Evolutionary conservation across 2,329 filamentous ascomycete species (phyloP).

Genomic region (Plectosphaerella plurivora): DNA sequence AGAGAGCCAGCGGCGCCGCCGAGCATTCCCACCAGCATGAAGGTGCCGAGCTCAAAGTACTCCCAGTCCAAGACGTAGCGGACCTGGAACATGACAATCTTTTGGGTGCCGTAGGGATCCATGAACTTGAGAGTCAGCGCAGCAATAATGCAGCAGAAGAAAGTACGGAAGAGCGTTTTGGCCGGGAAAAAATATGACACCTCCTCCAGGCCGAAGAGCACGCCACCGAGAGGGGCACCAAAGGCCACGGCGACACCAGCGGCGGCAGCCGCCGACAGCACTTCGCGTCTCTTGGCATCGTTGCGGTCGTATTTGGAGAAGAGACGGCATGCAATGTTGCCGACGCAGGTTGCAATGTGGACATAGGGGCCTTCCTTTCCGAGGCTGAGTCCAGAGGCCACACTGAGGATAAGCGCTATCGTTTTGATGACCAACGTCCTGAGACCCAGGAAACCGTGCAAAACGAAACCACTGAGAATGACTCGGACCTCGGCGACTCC

Average conservation of each 20-base stretch:
- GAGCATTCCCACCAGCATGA: constrained; percentile 79
- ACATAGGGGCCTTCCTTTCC: constrained; percentile 96
- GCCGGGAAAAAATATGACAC: constrained; percentile 96
- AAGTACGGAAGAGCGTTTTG: constrained; percentile 94
- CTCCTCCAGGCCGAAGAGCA: constrained; percentile 91
- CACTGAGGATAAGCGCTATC: constrained; percentile 75
- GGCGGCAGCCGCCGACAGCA: constrained; percentile 87
- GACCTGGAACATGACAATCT: constrained; percentile 95
- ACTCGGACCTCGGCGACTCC: constrained; percentile 97
- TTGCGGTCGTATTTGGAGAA: constrained; percentile 93
- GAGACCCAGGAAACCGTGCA: constrained; percentile 90
- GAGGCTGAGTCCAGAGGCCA: constrained; percentile 86
- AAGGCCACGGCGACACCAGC: constrained; percentile 93
- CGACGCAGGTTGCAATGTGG: constrained; percentile 93
- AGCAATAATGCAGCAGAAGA: constrained; percentile 95
- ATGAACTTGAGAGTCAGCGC: constrained; percentile 90
- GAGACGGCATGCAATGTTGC: constrained; percentile 91
- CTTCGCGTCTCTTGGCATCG: constrained; percentile 88
- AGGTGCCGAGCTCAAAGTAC: constrained; percentile 82
- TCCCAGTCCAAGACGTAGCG: constrained; percentile 89
- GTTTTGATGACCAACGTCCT: constrained; percentile 86
- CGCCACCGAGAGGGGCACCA: constrained; percentile 80
- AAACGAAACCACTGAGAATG: constrained; percentile 94
- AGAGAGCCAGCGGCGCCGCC: constrained; percentile 82
- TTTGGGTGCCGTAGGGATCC: constrained; percentile 92